A percentile compares a stretch with the other conserved stretches of the same genome.
Conservation (phyloP, 2,329 filamentous ascomycete species). For the Fusarium graminum region DNA sequence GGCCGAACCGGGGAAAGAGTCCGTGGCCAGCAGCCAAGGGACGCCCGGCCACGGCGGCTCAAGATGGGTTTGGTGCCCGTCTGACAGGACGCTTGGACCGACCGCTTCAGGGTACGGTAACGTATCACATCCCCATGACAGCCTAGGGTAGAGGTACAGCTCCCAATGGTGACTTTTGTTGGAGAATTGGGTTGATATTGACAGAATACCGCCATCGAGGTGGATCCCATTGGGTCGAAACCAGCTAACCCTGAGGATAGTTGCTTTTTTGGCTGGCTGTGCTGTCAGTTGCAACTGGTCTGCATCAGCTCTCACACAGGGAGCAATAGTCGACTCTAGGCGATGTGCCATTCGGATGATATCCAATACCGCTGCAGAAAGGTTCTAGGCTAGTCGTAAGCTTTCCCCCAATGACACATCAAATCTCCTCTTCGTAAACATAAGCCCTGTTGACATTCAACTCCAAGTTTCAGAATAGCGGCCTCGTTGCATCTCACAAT, state of each 20-base stretch:
- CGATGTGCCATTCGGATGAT: conserved; percentile 11
- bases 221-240: conserved; percentile 36
- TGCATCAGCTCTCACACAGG: conserved; percentile 11
- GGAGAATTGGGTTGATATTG: conserved; percentile 12
- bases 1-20: conserved; percentile 45
- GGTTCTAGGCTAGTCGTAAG: conserved; percentile 10
- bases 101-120: conserved; percentile 24
- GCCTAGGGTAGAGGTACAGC: conserved; percentile 17
- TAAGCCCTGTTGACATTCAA: conserved; percentile 17
- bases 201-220: conserved; percentile 10
- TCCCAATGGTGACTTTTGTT: conserved; percentile 10
- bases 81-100: conserved; percentile 50
- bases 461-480: conserved; percentile 27
- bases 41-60: conserved; percentile 39
- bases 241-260: conserved; percentile 16
- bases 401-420: conserved; percentile 22
- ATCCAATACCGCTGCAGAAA: conserved; percentile 18
- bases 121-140: conserved; percentile 30
- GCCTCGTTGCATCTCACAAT: conserved; percentile 24
- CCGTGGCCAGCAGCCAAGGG: conserved; percentile 26
- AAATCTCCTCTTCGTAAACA: conserved; percentile 9
- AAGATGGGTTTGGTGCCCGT: conserved; percentile 38
- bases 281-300: conserved; percentile 21
- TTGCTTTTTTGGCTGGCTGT: conserved; percentile 29
- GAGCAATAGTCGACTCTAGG: conserved; percentile 1